These are phyloP conservation scores for Hypoxylon subgilvum DNA, from an alignment of 495 filamentous ascomycete species.

Conservation along the genomic window DNA sequence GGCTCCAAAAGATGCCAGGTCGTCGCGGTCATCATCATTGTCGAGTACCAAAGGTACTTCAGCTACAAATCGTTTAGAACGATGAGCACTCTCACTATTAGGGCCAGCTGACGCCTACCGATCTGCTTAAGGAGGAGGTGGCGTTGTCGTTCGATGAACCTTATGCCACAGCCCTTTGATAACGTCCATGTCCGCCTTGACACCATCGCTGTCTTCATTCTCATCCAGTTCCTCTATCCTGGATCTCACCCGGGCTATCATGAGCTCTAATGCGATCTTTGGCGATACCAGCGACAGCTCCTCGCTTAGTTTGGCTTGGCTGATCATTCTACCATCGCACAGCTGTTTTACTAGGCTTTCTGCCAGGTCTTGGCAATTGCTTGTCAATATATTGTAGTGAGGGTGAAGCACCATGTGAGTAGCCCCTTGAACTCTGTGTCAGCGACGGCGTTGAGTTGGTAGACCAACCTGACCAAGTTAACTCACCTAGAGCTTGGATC, in stretches of 20 bases:
- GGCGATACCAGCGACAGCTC: conserved; percentile 29
- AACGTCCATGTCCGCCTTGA: conserved; percentile 19
- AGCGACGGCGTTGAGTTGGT: conserved; percentile 4
- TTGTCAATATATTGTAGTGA: conserved; percentile 31
- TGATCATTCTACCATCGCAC: conserved; percentile 31
- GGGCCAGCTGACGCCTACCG: neutral
- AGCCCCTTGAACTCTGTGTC: conserved; percentile 12
- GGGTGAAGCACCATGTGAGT: conserved; percentile 35
- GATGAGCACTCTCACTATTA: too few species aligned
- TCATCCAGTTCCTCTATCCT: conserved; percentile 25
- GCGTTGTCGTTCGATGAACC: conserved; percentile 6
- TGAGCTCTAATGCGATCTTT: conserved; percentile 30
- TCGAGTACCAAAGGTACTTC: too few species aligned
- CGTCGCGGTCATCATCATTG: too few species aligned
- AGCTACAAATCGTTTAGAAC: too few species aligned
- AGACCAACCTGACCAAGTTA: neutral
- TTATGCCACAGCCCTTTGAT: conserved; percentile 24
- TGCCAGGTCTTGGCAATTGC: conserved; percentile 36
- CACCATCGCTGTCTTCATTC: conserved; percentile 23
- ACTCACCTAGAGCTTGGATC: conserved; percentile 33
- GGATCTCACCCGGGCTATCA: conserved; percentile 28
- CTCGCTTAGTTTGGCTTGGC: conserved; percentile 32
- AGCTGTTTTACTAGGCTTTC: conserved; percentile 29
- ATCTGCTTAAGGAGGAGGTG: neutral
- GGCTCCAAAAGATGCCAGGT: too few species aligned